Conservation (phyloP, 2,329 filamentous ascomycete genomes). For the Trichoderma asperellum region DNA sequence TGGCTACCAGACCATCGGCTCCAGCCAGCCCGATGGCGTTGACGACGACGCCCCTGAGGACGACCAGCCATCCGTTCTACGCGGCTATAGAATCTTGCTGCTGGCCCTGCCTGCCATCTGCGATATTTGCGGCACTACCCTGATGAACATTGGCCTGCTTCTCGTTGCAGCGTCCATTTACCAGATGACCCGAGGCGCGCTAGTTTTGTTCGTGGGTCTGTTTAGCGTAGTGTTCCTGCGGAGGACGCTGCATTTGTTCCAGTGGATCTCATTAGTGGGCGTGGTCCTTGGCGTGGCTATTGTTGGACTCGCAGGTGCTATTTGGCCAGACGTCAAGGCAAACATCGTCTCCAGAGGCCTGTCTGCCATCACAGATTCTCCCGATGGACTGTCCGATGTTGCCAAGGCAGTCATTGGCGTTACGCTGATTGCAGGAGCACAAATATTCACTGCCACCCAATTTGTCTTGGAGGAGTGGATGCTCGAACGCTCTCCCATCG, state of each 20-base stretch:
- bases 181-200: constrained; percentile 94
- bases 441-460: constrained; percentile 95
- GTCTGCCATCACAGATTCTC: constrained; percentile 45
- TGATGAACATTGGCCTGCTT: constrained; percentile 95
- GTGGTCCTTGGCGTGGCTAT: constrained; percentile 87
- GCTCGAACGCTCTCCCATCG: constrained; percentile 65
- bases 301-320: constrained; percentile 85
- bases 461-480: constrained; percentile 97
- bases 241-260: constrained; percentile 79
- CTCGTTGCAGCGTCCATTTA: constrained; percentile 97
- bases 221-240: constrained; percentile 92
- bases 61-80: constrained; percentile 61
- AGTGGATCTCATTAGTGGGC: constrained; percentile 86
- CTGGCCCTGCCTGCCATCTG: constrained; percentile 87
- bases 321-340: constrained; percentile 70
- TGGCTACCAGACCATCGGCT: constrained; percentile 69
- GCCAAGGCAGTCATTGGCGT: constrained; percentile 76
- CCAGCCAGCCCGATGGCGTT: constrained; percentile 42
- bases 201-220: constrained; percentile 92
- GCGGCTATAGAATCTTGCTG: constrained; percentile 71
- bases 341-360: constrained; percentile 39
- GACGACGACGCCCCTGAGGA: constrained; percentile 32
- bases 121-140: constrained; percentile 91
- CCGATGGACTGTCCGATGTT: constrained; percentile 45
- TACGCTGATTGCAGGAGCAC: constrained; percentile 86